Evolutionary conservation across 129 eudicot genomes (phyloP).

Genomic region (Ambrosia artemisiifolia): DNA sequence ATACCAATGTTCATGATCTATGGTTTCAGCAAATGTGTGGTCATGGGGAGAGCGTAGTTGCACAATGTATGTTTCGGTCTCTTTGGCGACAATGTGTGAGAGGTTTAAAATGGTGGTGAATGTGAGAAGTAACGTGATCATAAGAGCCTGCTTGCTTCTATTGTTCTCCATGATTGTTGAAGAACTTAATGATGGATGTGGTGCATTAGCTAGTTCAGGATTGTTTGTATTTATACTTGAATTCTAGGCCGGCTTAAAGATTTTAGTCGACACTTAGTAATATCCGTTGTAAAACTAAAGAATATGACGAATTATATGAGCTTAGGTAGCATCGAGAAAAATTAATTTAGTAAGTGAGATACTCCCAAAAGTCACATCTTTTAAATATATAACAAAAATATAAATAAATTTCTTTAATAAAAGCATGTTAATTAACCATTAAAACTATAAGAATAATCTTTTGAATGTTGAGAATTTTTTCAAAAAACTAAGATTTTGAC

Average conservation of each 20-base stretch:
- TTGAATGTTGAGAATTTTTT: no score
- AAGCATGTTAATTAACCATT: no score
- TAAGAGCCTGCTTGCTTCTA: neutral
- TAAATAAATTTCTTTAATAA: neutral
- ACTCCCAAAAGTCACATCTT: neutral
- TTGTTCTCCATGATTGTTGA: slow-evolving; percentile 24
- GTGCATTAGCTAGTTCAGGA: neutral
- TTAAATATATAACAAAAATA: neutral
- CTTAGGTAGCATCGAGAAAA: slow-evolving; percentile 29
- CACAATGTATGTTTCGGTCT: slow-evolving; percentile 42
- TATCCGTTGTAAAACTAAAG: slow-evolving; percentile 3
- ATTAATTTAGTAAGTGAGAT: neutral
- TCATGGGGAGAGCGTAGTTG: slow-evolving; percentile 30
- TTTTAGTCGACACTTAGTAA: slow-evolving; percentile 15
- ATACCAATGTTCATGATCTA: slow-evolving; percentile 37
- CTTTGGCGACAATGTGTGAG: neutral
- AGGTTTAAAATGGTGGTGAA: slow-evolving; percentile 18
- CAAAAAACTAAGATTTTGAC: no score
- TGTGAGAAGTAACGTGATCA: slow-evolving; percentile 9
- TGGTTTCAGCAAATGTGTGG: neutral
- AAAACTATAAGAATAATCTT: no score
- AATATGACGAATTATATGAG: neutral
- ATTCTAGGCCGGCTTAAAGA: neutral
- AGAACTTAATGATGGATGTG: slow-evolving; percentile 21
- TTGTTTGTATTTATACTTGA: slow-evolving; percentile 17